phyloP scores from a whole-genome alignment of 441 rosid species.

The Viola pubescens region DNA sequence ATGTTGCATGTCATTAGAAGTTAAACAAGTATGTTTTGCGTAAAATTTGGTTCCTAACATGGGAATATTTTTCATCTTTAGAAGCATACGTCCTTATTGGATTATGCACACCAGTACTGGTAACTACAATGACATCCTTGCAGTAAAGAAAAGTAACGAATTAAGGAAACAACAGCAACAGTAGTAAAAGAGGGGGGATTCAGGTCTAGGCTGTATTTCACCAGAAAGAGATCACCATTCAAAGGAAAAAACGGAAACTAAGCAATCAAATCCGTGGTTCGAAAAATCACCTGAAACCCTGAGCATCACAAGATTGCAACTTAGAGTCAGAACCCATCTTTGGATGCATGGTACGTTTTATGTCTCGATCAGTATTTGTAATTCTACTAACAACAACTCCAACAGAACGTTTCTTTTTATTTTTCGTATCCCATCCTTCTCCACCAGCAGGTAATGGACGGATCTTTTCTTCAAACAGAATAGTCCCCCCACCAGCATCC shows the following conservation, averaged over 20 bases:
- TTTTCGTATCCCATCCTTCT: conserved; percentile 91
- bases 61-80: too few species aligned
- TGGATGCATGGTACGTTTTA: conserved; percentile 46
- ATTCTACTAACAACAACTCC: conserved; percentile 61
- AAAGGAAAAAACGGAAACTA: background rate
- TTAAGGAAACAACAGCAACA: too few species aligned
- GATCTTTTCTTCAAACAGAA: conserved; percentile 63
- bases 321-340: conserved; percentile 59
- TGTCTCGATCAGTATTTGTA: conserved; percentile 48
- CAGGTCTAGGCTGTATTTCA: background rate
- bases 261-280: conserved; percentile 5
- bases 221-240: background rate
- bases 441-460: conserved; percentile 74
- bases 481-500: conserved; percentile 41
- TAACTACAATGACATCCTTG: too few species aligned
- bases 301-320: conserved; percentile 62
- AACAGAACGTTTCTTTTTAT: conserved; percentile 88
- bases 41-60: too few species aligned
- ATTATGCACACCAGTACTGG: too few species aligned
- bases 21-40: too few species aligned
- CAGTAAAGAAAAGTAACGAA: too few species aligned
- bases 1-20: too few species aligned
- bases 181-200: too few species aligned
- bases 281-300: conserved; percentile 55
- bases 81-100: too few species aligned